Evolutionary conservation across 768 basidiomycete genomes (phyloP).

Genomic region (Lactarius deliciosus): DNA sequence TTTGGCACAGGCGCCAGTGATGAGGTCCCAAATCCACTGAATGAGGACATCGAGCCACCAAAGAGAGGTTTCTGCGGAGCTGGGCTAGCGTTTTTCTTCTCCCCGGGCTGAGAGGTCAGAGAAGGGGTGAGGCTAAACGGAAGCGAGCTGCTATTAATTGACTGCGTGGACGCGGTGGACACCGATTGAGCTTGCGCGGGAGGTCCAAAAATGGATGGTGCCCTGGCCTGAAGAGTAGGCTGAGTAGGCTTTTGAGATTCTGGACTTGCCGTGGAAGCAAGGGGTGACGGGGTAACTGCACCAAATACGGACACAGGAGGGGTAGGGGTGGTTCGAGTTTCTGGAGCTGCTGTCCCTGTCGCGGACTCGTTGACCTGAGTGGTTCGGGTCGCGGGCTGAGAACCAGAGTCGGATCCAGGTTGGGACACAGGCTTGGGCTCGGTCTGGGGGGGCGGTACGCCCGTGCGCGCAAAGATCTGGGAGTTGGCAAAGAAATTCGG

Average conservation of each 20-base stretch:
- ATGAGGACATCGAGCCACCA: constrained; percentile 10
- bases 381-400: not conserved
- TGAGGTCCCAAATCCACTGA: constrained; percentile 23
- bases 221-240: not conserved
- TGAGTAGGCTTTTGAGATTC: constrained; percentile 3
- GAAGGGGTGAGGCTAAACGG: constrained; percentile 23
- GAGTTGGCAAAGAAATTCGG: constrained; percentile 69
- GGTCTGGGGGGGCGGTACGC: constrained; percentile 29
- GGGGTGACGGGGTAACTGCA: not conserved
- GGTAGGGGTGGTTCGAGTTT: not conserved
- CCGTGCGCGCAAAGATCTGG: constrained; percentile 39
- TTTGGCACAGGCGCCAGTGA: constrained; percentile 1
- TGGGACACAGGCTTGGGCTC: constrained; percentile 25
- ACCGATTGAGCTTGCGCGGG: not conserved
- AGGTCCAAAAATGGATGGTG: constrained; percentile 16
- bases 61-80: constrained; percentile 17
- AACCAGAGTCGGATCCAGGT: not conserved
- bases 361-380: not conserved
- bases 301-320: not conserved
- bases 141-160: constrained; percentile 12
- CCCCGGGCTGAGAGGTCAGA: constrained; percentile 1
- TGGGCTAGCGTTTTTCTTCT: constrained; percentile 9
- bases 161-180: not conserved
- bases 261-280: not conserved
- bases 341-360: not conserved